These are phyloP conservation scores for Aureobasidium melanogenum DNA, from an alignment of 2,329 filamentous ascomycete species.

Conservation along the genomic window DNA sequence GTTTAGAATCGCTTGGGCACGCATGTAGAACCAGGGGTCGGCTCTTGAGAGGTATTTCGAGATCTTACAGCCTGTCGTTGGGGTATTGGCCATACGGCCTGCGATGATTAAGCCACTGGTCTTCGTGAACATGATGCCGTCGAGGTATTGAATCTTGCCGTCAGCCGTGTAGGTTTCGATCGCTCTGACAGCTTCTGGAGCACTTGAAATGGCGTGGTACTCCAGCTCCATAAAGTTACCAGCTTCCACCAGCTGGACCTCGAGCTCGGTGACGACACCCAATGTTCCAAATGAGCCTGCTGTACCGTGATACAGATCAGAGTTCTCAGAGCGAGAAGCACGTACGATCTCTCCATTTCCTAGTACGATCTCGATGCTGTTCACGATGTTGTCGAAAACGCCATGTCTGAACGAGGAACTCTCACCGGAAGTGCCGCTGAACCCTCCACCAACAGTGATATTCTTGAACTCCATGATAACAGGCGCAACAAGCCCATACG, in stretches of 20 bases:
- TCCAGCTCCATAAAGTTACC: slow-evolving; percentile 51
- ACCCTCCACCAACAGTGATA: slow-evolving; percentile 60
- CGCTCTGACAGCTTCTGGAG: slow-evolving; percentile 40
- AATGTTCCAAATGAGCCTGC: slow-evolving; percentile 53
- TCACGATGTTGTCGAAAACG: slow-evolving; percentile 56
- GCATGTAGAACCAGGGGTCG: slow-evolving; percentile 69
- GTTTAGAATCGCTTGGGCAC: slow-evolving; percentile 40
- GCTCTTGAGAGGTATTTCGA: slow-evolving; percentile 45
- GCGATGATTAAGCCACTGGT: slow-evolving; percentile 51
- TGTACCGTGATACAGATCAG: slow-evolving; percentile 51
- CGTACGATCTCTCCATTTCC: slow-evolving; percentile 47
- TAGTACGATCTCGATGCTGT: slow-evolving; percentile 54
- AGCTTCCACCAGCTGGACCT: slow-evolving; percentile 48
- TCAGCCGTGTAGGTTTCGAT: slow-evolving; percentile 39
- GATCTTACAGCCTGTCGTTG: slow-evolving; percentile 20
- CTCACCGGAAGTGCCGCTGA: slow-evolving; percentile 57
- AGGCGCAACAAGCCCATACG: slow-evolving; percentile 48
- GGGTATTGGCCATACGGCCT: slow-evolving; percentile 41
- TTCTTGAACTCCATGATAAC: slow-evolving; percentile 66
- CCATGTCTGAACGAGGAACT: slow-evolving; percentile 59
- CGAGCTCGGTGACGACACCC: slow-evolving; percentile 52
- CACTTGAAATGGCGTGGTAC: slow-evolving; percentile 47
- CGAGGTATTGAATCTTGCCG: slow-evolving; percentile 53
- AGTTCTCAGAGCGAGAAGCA: slow-evolving; percentile 37
- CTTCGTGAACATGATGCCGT: slow-evolving; percentile 56